These are phyloP conservation scores for Penicillium sp. DNA, from an alignment of 2,329 filamentous ascomycete species.

Conservation along the genomic window DNA sequence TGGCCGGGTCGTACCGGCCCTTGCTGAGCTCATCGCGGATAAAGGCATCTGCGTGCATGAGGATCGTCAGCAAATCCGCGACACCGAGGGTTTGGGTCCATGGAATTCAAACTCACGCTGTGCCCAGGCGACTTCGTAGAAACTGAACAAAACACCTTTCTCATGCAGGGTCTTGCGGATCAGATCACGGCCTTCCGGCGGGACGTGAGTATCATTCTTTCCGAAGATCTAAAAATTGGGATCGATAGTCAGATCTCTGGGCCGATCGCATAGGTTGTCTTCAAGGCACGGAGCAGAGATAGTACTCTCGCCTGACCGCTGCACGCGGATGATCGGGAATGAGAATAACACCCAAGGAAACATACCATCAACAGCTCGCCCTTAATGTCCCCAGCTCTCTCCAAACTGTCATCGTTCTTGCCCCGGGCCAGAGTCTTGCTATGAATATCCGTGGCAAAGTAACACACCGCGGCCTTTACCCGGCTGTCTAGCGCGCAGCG, in stretches of 20 bases:
- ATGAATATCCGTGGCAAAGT: slow-evolving; percentile 92
- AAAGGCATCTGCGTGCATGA: slow-evolving; percentile 64
- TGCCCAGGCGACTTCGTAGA: slow-evolving; percentile 88
- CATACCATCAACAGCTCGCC: slow-evolving; percentile 72
- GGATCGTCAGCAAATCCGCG: not conserved
- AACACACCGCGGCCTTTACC: slow-evolving; percentile 74
- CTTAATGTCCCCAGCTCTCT: slow-evolving; percentile 63
- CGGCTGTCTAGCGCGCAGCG: slow-evolving; percentile 70
- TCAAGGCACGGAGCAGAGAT: too few relatives aligned
- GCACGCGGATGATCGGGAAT: too few relatives aligned
- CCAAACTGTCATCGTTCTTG: slow-evolving; percentile 61
- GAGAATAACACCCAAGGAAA: slow-evolving; percentile 2
- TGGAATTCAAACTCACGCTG: slow-evolving; percentile 59
- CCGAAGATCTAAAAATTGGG: slow-evolving; percentile 67
- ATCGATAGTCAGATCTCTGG: too few relatives aligned
- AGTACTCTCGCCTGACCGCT: too few relatives aligned
- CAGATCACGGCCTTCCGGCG: slow-evolving; percentile 74
- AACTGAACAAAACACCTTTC: slow-evolving; percentile 69
- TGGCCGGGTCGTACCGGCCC: slow-evolving; percentile 85
- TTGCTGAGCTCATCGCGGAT: slow-evolving; percentile 91
- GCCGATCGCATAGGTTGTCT: too few relatives aligned
- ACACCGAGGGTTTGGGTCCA: not conserved
- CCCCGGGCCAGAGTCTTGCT: slow-evolving; percentile 68
- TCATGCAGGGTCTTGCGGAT: slow-evolving; percentile 80
- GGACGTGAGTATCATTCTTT: slow-evolving; percentile 86